A percentile compares a stretch with the other conserved stretches of the same genome.
Evolutionary conservation across 2,329 filamentous ascomycete species (phyloP).

Genomic region (Myotisia sp.): DNA sequence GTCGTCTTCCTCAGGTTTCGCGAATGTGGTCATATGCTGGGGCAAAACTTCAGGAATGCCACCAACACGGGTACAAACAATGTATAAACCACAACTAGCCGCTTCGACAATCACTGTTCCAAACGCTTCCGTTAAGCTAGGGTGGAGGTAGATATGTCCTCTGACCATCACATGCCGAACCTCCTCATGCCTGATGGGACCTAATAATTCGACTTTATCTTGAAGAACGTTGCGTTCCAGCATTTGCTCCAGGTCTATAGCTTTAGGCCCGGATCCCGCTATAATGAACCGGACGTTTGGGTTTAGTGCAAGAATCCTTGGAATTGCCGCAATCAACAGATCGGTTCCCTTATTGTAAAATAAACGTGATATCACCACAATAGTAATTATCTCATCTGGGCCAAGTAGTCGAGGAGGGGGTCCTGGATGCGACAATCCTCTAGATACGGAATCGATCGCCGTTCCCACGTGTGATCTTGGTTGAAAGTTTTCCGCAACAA

Average conservation of each 20-base stretch:
- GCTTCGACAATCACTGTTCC: conserved; percentile 97
- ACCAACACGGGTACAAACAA: conserved; percentile 91
- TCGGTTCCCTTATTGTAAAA: conserved; percentile 99
- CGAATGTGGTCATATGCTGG: conserved; percentile 93
- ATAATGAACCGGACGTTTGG: conserved; percentile 95
- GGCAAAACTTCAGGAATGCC: conserved; percentile 94
- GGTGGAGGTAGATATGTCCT: conserved; percentile 92
- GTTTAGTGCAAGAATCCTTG: conserved; percentile 75
- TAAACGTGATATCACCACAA: conserved; percentile 89
- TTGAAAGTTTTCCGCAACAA: conserved; percentile 90
- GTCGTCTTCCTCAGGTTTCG: conserved; percentile 92
- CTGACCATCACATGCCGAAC: conserved; percentile 95
- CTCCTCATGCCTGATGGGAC: conserved; percentile 85
- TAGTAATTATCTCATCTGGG: conserved; percentile 77
- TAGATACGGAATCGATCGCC: conserved; percentile 16
- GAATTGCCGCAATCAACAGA: conserved; percentile 88
- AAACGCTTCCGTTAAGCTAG: conserved; percentile 89
- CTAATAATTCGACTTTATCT: conserved; percentile 83
- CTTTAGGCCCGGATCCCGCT: conserved; percentile 86
- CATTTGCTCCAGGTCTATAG: conserved; percentile 97
- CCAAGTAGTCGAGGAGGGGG: conserved; percentile 51
- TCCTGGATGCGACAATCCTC: conserved; percentile 19
- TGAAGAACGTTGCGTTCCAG: conserved; percentile 88
- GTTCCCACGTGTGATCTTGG: conserved; percentile 45
- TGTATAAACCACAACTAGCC: conserved; percentile 86